Evolutionary conservation across 495 filamentous ascomycete species (phyloP), one percentile per base, ranked within the genome.

Genomic region (Aspergillus sclerotioniger): DNA sequence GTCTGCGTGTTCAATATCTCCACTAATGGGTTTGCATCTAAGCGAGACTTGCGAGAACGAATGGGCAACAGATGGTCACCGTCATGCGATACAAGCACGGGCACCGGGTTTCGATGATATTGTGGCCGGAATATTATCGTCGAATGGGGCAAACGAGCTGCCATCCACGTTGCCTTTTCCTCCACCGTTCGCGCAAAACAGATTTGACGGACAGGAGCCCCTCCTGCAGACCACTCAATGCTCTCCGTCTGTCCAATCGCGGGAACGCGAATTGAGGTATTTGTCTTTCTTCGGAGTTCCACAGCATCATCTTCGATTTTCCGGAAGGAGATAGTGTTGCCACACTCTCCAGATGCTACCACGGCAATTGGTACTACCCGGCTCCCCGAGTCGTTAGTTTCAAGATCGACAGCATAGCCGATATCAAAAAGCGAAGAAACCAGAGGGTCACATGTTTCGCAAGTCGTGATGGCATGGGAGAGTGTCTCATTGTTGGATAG

Each of bases 131-230:
- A 82, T 20, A 90, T 74, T 1, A 71, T 75, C 5, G 84, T 88
- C 8, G 76, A 76, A 3, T 73, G 70, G 19, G 74, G 67, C 43
- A 84, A 82, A 31, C 88, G 84, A 37, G 87, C 81, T 17, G 88
- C 79, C 61, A 92, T 72, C 80, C 84, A 89, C 9, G 77, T 72
- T 15, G 77, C 69, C 29, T 76, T 72, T 45, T 71, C 73, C 17
- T 79, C 78, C 13, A 69, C 44, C 35, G 82, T 70, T 37, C 79
- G 68, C 16, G 84, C 79, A 67, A 88, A 91, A 61, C 82, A 82
- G 29, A 96, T 71, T 64, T 90, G 82, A 43, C 78, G 80, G 57
- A 95, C 85, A 7, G 85, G 81, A 12, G 75, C 76, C 10, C 80
- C 78, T 50, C 76, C 77, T 17, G 80, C 80, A 33, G 61, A 69